Base-by-base conservation (phyloP, 2,329 filamentous ascomycete species). In the Hypoxylon sp. region DNA sequence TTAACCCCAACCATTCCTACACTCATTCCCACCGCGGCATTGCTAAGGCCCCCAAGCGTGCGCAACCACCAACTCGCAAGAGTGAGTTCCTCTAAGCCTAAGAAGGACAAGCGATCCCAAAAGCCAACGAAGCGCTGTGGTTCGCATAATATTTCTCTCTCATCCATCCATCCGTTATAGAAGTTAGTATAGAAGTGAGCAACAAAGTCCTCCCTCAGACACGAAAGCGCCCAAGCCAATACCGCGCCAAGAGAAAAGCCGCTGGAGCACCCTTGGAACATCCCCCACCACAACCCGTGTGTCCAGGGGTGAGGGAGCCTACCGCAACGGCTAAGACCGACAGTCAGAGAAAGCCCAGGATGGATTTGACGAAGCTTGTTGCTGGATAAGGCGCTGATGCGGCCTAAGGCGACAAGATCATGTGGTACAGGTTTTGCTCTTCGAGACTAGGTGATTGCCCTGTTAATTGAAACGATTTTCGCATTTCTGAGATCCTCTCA, bases 11-110 rank as follows among this genome's bases (percentile, higher is more conserved):
- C 30, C 55, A 57, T 66, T 61, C 46, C 63, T 44, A 51, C 14
- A 27, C 31, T 42, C 44, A 42, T 35, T 71, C 49, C 59, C 59
- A 31, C 65, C 46, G 46, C 62, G 59, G 59, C 59, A 68, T 46
- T 50, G 31, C 61, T 63, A 64, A 10, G 17, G 25, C 50, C 37
- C 33, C 22, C 20, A 53, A 54, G 31, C 13, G 11, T 35, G n/a
- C 27, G 25, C 30, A 17, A 8, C 40, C n/a, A 42, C 40, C n/a
- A 20, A 42, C n/a, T 42, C n/a, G n/a, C n/a, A 64, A 25, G 49
- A 17, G 33, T 37, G 22, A 27, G 35, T 53, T 53, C 42, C 40
- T n/a, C 31, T 31, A 22, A 31, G 31, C 13, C 53, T 60, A 59
- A 53, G 42, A 58, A 17, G 33, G 10, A 46, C 40, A 61, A 30